Base-by-base conservation (phyloP, 371 early-diverging fungal species). In the Gilbertella persicaria region DNA sequence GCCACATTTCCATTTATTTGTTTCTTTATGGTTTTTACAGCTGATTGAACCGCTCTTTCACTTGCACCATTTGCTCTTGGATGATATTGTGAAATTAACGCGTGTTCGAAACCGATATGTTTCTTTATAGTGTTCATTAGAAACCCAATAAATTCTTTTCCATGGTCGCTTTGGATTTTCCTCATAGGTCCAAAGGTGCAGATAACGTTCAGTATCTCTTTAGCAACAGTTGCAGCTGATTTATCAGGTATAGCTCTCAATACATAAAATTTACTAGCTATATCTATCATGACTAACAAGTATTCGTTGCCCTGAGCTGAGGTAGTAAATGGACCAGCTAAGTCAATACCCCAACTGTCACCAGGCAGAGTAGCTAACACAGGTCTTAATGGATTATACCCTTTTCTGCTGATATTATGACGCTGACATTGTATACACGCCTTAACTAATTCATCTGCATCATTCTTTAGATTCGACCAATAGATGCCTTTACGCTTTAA, bases 41-140 rank as follows among this genome's bases (percentile, higher is more conserved):
- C 50, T n/a, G 58, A 54, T 28, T 59, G 50, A 36, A 71, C 58
- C 4, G 21, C 45, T 42, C 62, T 16, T 54, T 71, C 63, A 5
- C 53, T 55, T 14, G 48, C 46, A n/a, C 61, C 67, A 56, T 71
- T 71, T 12, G 44, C 64, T 21, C 58, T 13, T 0, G 64, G 64
- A 35, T 63, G 54, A 44, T 71, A 67, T 13, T 61, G 42, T 3
- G 64, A 38, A n/a, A 62, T 55, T 6, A 53, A 29, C 4, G 58
- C 23, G 35, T 62, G 60, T 14, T 69, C 57, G 20, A 67, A 53
- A 1, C 55, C 45, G 0, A 45, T 13, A 2, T n/a, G 16, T 8
- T 55, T 16, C 4, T 40, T 19, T 8, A 67, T n/a, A 2, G 4
- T 23, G 20, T 30, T 28, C 36, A 55, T 47, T 14, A 62, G n/a